These are phyloP conservation scores for Coemansia sp. DNA, from an alignment of 192 early-diverging fungal species.

Conservation along the genomic window DNA sequence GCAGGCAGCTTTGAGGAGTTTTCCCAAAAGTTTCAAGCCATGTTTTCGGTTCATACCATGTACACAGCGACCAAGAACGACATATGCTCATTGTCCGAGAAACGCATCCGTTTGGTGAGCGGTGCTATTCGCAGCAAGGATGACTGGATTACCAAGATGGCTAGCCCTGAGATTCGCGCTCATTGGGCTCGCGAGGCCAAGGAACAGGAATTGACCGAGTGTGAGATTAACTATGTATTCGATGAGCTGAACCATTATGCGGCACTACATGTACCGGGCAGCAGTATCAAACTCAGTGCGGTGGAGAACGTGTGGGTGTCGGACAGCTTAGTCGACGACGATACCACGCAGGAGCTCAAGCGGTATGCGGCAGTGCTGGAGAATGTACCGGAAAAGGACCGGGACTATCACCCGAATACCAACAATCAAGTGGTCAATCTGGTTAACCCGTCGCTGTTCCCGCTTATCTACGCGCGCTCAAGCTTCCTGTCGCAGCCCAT, in stretches of 20 bases:
- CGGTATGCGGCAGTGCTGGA: conserved; percentile 38
- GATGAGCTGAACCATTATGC: conserved; percentile 51
- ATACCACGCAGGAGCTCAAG: conserved; percentile 23
- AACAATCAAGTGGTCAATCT: conserved; percentile 58
- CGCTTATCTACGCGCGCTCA: conserved; percentile 40
- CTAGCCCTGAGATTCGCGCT: conserved; percentile 25
- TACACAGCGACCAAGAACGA: neutral
- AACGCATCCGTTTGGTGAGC: conserved; percentile 32
- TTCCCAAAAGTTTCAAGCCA: neutral
- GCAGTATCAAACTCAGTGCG: conserved; percentile 20
- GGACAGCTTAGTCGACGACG: conserved; percentile 30
- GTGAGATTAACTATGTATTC: conserved; percentile 49
- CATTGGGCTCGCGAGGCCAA: conserved; percentile 35
- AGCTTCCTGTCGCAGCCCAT: conserved; percentile 27
- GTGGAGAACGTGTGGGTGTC: conserved; percentile 47
- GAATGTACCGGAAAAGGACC: conserved; percentile 26
- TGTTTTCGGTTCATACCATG: conserved; percentile 8
- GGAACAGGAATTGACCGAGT: conserved; percentile 36
- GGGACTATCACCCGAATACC: conserved; percentile 55
- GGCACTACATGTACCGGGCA: conserved; percentile 24
- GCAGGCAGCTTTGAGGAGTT: conserved; percentile 12
- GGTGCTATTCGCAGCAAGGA: conserved; percentile 56
- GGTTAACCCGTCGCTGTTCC: conserved; percentile 58
- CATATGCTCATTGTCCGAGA: conserved; percentile 29
- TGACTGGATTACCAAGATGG: conserved; percentile 50